These are phyloP conservation scores for Rosa lucieae DNA, from an alignment of 306 rosid genomes.

Conservation along the genomic window DNA sequence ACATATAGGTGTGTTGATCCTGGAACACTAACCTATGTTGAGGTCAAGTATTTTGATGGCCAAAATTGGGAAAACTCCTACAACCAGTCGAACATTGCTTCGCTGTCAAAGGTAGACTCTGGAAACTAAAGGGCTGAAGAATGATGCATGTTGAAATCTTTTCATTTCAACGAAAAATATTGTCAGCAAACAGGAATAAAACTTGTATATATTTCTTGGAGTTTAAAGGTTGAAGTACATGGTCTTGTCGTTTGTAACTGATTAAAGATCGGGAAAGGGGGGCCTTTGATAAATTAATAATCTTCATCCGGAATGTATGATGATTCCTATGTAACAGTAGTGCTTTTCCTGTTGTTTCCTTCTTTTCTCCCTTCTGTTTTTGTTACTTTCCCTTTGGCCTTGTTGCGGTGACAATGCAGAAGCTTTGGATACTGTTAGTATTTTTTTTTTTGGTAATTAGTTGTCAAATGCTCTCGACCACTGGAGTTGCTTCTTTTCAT, in stretches of 20 bases:
- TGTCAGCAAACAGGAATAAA: neutral
- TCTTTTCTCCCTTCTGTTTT: neutral
- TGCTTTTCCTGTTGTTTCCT: neutral
- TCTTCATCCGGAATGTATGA: neutral
- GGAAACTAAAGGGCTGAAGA: neutral
- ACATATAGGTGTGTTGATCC: constrained; percentile 76
- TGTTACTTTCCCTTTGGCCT: neutral
- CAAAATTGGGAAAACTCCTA: constrained; percentile 58
- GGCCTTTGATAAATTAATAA: too few species aligned
- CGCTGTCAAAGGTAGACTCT: constrained; percentile 45
- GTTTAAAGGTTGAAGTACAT: neutral
- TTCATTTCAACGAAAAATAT: neutral
- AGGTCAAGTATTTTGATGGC: constrained; percentile 62
- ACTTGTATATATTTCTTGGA: neutral
- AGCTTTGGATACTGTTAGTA: neutral
- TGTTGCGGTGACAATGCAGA: neutral
- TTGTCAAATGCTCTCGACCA: too few species aligned
- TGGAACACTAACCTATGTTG: constrained; percentile 62
- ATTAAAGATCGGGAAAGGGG: too few species aligned
- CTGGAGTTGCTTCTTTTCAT: too few species aligned
- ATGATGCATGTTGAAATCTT: neutral
- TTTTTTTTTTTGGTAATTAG: neutral
- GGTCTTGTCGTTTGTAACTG: neutral
- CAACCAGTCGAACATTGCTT: constrained; percentile 36
- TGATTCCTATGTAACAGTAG: neutral